These are phyloP conservation scores for Sporothrix schenckii DNA, from an alignment of 2,329 filamentous ascomycete species.

Conservation along the genomic window DNA sequence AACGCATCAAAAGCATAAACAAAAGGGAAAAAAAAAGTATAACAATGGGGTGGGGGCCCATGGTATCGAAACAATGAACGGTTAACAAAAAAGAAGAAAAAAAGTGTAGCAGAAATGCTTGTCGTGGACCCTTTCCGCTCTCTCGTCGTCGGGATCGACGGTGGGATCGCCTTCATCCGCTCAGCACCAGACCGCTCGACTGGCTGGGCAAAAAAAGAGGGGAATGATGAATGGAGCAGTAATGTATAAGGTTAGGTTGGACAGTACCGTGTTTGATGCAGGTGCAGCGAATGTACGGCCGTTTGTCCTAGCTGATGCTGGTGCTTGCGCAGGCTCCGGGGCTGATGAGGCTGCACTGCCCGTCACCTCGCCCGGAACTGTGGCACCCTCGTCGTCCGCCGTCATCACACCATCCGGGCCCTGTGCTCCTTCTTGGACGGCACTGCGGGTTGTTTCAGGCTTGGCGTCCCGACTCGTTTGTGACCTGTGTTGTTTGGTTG, in stretches of 20 bases:
- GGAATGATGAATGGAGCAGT: background rate
- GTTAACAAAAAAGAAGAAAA: background rate
- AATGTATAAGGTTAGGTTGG: background rate
- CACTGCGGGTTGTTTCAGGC: slow-evolving; percentile 41
- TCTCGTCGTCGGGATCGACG: slow-evolving; percentile 23
- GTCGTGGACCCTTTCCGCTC: background rate
- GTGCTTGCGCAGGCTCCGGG: background rate
- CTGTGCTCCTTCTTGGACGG: background rate
- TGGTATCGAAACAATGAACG: background rate
- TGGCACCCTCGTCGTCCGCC: slow-evolving; percentile 3
- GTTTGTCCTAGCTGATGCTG: background rate
- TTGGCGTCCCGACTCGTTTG: slow-evolving; percentile 44
- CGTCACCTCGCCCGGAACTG: background rate
- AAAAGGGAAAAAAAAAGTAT: background rate
- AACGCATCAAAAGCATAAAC: slow-evolving; percentile 17
- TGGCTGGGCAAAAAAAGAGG: background rate
- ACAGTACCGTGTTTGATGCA: slow-evolving; percentile 24
- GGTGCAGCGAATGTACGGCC: slow-evolving; percentile 23
- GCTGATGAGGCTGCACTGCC: background rate
- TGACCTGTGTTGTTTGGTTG: slow-evolving; percentile 35
- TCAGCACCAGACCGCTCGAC: slow-evolving; percentile 10
- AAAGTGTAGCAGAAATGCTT: background rate
- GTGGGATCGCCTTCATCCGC: slow-evolving; percentile 26
- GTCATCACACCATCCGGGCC: background rate
- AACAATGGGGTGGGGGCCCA: background rate